Base-by-base conservation (phyloP, 2,329 filamentous ascomycete species). In the Penicillium sp. region DNA sequence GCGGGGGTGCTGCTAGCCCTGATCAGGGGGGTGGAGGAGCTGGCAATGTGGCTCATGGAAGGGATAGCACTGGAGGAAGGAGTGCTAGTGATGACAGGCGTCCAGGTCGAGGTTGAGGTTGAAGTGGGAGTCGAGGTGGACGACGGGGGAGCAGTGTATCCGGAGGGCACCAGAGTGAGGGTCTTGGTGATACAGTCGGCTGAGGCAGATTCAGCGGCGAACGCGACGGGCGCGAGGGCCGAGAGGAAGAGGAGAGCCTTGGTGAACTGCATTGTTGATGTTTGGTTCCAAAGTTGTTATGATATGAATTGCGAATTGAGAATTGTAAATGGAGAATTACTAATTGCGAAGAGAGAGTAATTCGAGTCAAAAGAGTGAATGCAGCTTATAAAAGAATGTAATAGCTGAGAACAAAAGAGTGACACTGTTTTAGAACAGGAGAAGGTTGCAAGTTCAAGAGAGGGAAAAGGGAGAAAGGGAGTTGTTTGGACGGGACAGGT, bases 191-290 rank as follows among this genome's bases (percentile, higher is more conserved):
- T 53, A 21, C 64, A 49, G 25, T 62, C 46, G 5, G 64, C 55
- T 21, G 62, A 40, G 31, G 62, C 60, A 41, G 64, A 57, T 52
- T 64, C 62, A 33, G 67, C 63, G 19, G 69, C 71, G 25, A 70
- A 58, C 36, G 68, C 67, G 49, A 71, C 50, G 16, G 71, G 70
- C 33, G 66, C 62, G 34, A 72, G 55, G 47, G 65, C 67, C 41
- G 68, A 63, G 45, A 68, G 59, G 50, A 74, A 57, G 36, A 73
- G 46, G 51, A 75, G 58, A 57, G 68, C 55, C 60, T 74, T 75
- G 60, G 64, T 61, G 66, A 74, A 64, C 45, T 73, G 66, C 72
- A 75, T 75, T 59, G 33, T 56, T 49, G 48, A 27, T 54, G 55
- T 59, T 45, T 57, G 36, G 53, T 52, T 15, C 4, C 4, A n/a